Percentiles rank a stretch among this genome's conserved stretches.
Evolutionary conservation across 208 protist species (phyloP).

Genomic region (Wallacemonas sp.): DNA sequence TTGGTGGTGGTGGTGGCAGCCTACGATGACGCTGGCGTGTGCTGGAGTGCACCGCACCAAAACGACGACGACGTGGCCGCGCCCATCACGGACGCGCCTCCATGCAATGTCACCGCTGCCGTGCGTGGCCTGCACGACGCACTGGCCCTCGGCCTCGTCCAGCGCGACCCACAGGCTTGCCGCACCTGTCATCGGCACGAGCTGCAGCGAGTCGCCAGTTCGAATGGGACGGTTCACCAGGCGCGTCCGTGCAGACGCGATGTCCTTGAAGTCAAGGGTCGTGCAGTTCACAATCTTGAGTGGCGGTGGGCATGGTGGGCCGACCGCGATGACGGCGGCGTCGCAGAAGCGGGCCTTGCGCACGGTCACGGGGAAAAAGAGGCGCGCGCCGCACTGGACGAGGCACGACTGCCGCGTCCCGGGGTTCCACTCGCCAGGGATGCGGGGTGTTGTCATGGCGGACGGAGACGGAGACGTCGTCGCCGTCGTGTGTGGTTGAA

Average conservation of each 20-base stretch:
- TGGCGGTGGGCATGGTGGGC: conserved; percentile 30
- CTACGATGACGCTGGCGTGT: background rate
- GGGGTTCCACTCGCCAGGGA: conserved; percentile 11
- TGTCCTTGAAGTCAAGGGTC: conserved; percentile 26
- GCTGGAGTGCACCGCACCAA: background rate
- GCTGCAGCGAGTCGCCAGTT: conserved; percentile 24
- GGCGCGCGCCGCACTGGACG: conserved; percentile 26
- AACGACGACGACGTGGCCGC: background rate
- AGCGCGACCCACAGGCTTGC: conserved; percentile 29
- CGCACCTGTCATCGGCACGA: background rate
- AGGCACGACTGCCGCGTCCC: conserved; percentile 4
- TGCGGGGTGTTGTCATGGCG: background rate
- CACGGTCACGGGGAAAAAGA: conserved; percentile 23
- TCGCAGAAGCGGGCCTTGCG: conserved; percentile 45
- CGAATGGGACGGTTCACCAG: conserved; percentile 26
- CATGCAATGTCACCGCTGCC: conserved; percentile 13
- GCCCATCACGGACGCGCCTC: background rate
- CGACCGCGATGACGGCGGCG: conserved; percentile 46
- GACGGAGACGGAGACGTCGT: background rate
- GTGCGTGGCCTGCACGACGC: conserved; percentile 15
- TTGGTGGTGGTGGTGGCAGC: too few relatives aligned
- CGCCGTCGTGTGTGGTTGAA: too few relatives aligned
- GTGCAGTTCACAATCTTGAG: conserved; percentile 61
- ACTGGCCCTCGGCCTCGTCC: conserved; percentile 21
- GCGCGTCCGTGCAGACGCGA: conserved; percentile 31